Percentiles rank a stretch among this genome's conserved stretches.
Evolutionary conservation across 1,139 yeast species (phyloP).

Genomic region (Diutina ranongensis): DNA sequence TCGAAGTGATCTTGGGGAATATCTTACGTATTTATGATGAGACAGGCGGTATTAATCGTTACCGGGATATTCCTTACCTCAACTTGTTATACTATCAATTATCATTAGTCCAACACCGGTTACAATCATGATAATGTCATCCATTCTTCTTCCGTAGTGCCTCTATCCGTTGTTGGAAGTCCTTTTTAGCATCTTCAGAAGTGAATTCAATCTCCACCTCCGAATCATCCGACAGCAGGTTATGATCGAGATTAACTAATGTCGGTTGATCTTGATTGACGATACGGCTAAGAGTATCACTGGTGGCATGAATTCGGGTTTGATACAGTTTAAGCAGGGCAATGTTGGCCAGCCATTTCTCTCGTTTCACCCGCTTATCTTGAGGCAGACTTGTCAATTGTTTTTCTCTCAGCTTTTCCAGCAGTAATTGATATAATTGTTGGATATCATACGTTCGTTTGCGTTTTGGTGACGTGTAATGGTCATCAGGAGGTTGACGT

Average conservation of each 20-base stretch:
- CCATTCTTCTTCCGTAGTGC: not conserved
- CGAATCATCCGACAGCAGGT: not conserved
- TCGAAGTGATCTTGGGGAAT: slow-evolving; percentile 62
- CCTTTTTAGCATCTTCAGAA: slow-evolving; percentile 2
- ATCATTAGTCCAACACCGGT: slow-evolving; percentile 35
- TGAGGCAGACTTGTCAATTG: slow-evolving; percentile 2
- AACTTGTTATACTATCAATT: slow-evolving; percentile 32
- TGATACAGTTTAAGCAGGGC: not conserved
- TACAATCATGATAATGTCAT: not conserved
- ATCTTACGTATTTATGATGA: slow-evolving; percentile 50
- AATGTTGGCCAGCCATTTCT: slow-evolving; percentile 5
- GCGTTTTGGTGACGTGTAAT: not conserved
- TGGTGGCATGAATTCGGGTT: not conserved
- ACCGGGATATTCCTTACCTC: slow-evolving; percentile 20
- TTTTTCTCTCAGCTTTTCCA: slow-evolving; percentile 1
- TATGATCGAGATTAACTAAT: not conserved
- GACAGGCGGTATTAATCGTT: slow-evolving; percentile 46
- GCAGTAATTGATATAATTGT: slow-evolving; percentile 1
- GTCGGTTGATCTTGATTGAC: not conserved
- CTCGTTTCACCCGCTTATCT: not conserved
- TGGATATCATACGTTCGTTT: slow-evolving; percentile 3
- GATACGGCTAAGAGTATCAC: not conserved
- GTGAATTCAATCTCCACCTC: slow-evolving; percentile 1
- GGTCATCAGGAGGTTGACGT: not conserved
- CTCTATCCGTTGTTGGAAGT: not conserved